Evolutionary conservation across 2,329 filamentous ascomycete species (phyloP).

Genomic region (Xylariaceae sp.): DNA sequence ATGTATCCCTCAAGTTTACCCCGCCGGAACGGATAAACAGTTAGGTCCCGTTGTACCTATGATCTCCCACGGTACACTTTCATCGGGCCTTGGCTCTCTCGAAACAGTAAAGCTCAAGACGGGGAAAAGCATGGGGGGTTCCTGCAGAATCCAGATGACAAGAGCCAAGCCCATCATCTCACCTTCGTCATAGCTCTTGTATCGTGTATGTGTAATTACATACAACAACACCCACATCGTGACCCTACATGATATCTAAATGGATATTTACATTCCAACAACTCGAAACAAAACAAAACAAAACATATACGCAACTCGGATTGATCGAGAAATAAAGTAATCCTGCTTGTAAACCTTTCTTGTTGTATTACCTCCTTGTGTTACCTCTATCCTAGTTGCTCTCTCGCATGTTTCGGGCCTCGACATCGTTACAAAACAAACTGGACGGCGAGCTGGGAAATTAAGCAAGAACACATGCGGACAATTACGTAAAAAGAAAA

Average conservation of each 20-base stretch:
- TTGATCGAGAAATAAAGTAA: no score
- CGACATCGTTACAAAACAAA: no score
- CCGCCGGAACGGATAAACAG: conserved; percentile 18
- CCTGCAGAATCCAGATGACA: background rate
- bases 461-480: no score
- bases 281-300: background rate
- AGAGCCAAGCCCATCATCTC: background rate
- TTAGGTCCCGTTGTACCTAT: background rate
- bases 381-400: no score
- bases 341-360: no score
- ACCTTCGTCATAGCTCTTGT: background rate
- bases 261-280: background rate
- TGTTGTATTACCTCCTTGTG: no score
- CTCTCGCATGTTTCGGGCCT: no score
- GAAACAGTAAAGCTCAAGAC: no score
- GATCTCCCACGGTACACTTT: background rate
- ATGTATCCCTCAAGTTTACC: no score
- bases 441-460: no score
- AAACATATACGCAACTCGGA: no score
- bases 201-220: background rate
- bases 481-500: no score
- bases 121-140: background rate
- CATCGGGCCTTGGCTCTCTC: background rate
- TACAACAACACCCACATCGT: background rate
- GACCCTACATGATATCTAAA: background rate